Percentiles rank a stretch among this genome's conserved stretches.
Conservation (phyloP, 352 stramenopile species). For the Poterioochromonas sp. region DNA sequence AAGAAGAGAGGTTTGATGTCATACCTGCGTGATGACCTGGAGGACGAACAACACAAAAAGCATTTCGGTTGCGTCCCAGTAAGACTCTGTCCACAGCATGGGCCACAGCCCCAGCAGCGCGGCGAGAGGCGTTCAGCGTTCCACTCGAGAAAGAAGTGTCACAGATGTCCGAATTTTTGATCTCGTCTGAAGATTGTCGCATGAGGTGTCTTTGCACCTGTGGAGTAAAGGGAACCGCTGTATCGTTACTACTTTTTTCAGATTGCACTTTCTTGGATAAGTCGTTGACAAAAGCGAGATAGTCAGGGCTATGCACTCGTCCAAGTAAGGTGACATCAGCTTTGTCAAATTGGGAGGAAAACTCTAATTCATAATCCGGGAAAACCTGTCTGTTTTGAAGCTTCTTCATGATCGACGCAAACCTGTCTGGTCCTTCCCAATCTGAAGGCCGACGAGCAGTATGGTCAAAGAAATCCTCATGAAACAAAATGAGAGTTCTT, state of each 20-base stretch:
- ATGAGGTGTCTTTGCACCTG: constrained; percentile 46
- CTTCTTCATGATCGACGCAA: constrained; percentile 60
- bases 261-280: constrained; percentile 63
- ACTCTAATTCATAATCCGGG: constrained; percentile 53
- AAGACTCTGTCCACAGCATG: constrained; percentile 71
- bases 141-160: constrained; percentile 50
- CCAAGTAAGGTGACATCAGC: constrained; percentile 62
- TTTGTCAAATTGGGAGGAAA: constrained; percentile 66
- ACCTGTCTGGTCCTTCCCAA: constrained; percentile 70
- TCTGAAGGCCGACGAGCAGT: constrained; percentile 49
- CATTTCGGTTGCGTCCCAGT: constrained; percentile 74
- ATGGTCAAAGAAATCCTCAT: constrained; percentile 75
- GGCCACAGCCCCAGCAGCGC: constrained; percentile 64
- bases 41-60: constrained; percentile 71
- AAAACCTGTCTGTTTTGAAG: constrained; percentile 46
- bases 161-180: constrained; percentile 36
- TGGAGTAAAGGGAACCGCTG: constrained; percentile 54
- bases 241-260: not conserved
- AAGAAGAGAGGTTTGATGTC: no score
- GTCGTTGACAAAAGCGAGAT: constrained; percentile 72
- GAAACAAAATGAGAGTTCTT: constrained; percentile 70
- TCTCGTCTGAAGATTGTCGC: constrained; percentile 15
- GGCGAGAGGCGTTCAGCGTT: constrained; percentile 49
- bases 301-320: constrained; percentile 68
- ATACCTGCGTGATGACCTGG: constrained; percentile 56